Evolutionary conservation across 2,329 filamentous ascomycete species (phyloP).

Genomic region (Penicillium psychrosexuale): DNA sequence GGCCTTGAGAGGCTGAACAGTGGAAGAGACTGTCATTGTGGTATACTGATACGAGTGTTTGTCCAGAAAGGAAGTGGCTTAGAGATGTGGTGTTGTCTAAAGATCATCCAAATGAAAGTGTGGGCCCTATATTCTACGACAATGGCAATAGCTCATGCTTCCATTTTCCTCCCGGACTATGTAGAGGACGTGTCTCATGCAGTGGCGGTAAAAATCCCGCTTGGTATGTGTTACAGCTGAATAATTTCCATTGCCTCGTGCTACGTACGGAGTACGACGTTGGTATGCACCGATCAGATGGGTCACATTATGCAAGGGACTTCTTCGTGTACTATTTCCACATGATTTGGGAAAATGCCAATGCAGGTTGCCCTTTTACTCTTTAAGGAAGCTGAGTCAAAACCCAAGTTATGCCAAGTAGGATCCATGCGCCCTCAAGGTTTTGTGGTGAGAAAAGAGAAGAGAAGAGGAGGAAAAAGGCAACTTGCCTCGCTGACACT

Average conservation of each 20-base stretch:
- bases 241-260: neutral
- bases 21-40: neutral
- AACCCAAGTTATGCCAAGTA: neutral
- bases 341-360: neutral
- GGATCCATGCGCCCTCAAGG: neutral
- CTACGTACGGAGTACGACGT: neutral
- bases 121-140: neutral
- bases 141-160: neutral
- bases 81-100: neutral
- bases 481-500: neutral
- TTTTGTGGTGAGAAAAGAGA: no score
- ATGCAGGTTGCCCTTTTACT: neutral
- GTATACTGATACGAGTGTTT: neutral
- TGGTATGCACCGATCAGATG: neutral
- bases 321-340: neutral
- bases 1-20: neutral
- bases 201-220: neutral
- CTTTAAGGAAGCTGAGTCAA: neutral
- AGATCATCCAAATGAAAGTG: neutral
- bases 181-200: neutral
- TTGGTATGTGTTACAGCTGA: neutral
- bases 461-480: rapidly evolving
- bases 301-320: neutral
- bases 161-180: neutral
- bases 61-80: neutral